A percentile compares a stretch with the other conserved stretches of the same genome.
Conservation (phyloP, 768 basidiomycete genomes). For the Strobilomyces confusus region DNA sequence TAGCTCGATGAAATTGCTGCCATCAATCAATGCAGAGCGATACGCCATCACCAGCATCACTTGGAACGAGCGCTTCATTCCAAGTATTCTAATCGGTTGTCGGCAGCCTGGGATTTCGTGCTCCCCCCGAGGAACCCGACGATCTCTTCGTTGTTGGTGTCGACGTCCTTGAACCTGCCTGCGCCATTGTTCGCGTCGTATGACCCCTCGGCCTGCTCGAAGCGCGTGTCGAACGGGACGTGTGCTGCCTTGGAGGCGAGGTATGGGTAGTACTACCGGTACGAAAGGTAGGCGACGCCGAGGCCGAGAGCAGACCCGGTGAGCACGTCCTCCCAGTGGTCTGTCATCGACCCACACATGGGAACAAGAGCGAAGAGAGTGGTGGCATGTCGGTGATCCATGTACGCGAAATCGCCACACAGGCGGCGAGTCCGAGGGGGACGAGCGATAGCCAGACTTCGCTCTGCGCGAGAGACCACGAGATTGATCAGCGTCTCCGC, state of each 20-base stretch:
- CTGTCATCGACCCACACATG: too few relatives aligned
- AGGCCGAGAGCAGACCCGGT: constrained; percentile 76
- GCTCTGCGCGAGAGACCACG: constrained; percentile 35
- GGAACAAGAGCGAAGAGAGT: not conserved
- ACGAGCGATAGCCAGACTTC: constrained; percentile 82
- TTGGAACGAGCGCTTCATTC: too few relatives aligned
- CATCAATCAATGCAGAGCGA: too few relatives aligned
- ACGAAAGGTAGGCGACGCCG: constrained; percentile 65
- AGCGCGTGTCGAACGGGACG: constrained; percentile 67
- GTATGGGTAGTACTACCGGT: constrained; percentile 78
- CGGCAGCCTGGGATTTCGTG: constrained; percentile 7
- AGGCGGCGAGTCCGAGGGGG: constrained; percentile 69
- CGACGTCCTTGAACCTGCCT: constrained; percentile 6
- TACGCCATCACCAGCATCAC: too few relatives aligned
- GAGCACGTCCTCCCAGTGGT: constrained; percentile 91
- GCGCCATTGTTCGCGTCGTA: not conserved
- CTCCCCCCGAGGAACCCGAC: constrained; percentile 16
- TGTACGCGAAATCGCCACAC: constrained; percentile 82
- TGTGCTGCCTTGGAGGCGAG: constrained; percentile 56
- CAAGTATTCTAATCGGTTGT: too few relatives aligned
- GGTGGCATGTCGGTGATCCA: constrained; percentile 80
- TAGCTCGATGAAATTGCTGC: too few relatives aligned
- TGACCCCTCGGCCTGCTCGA: constrained; percentile 25
- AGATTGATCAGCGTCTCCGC: not conserved
- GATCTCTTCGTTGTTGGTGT: constrained; percentile 15